Base-by-base conservation (phyloP, 345 rosid genomes). In the Dovyalis caffra region DNA sequence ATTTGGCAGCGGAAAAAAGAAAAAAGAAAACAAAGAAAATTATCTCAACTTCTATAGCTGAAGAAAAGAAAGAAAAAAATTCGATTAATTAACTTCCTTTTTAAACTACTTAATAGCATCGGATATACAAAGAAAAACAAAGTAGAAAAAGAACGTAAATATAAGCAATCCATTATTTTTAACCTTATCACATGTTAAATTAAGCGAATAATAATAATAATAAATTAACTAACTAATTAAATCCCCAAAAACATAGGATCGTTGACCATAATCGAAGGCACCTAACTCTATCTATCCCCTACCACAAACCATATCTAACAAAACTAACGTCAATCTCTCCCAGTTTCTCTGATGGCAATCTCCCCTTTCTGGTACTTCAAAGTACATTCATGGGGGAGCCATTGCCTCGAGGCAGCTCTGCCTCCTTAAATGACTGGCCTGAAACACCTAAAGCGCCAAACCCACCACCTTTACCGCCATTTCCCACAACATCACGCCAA, bases 381-480 rank as follows among this genome's bases (percentile, higher is more conserved):
- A 66, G 28, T 86, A 83, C 90, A 63, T 73, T 72, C 47, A 89
- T 90, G 97, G 94, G 85, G 81, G 92, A 92, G 83, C 83, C 87
- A 72, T 77, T 80, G 74, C 76, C 74, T 74, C 8, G 37, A 77
- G 79, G 73, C 80, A 53, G 76, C 77, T 74, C 75, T 20, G 23
- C 64, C 29, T 75, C 84, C 32, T 45, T 65, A 51, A 72, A 83
- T 58, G 81, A 69, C 25, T 75, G 31, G 26, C 37, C 60, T 4
- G 9, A 60, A 5, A 37, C 69, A 57, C 80, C 79, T 2, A 58
- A 56, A 21, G 23, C 77, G 6, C 72, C 71, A 58, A 21, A 80
- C n/a, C 82, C 79, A 3, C 71, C 83, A 0, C 68, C 79, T 2
- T 68, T 85, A 6, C 71, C 67, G 1, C 65, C 76, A 16, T 76